Conservation (phyloP, 2,329 filamentous ascomycete species). For the Clarireedia paspali region DNA sequence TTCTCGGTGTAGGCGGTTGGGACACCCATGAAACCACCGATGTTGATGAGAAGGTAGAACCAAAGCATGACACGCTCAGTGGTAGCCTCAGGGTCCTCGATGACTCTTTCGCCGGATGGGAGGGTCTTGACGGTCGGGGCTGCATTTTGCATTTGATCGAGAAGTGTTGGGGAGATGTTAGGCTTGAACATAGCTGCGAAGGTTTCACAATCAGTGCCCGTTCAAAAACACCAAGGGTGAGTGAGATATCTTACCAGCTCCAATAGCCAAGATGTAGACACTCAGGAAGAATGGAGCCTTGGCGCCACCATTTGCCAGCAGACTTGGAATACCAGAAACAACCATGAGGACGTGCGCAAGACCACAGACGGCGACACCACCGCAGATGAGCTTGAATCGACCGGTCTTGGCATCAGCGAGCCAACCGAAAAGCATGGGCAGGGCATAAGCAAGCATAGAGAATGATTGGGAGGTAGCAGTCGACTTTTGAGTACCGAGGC, state of each 20-base stretch:
- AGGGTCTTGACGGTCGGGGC: conserved; percentile 36
- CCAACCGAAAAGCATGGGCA: conserved; percentile 43
- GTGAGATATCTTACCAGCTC: conserved; percentile 31
- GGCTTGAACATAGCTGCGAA: conserved; percentile 59
- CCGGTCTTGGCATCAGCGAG: conserved; percentile 58
- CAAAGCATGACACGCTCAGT: conserved; percentile 36
- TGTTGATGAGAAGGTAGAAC: conserved; percentile 65
- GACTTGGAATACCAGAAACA: conserved; percentile 53
- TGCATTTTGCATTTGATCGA: conserved; percentile 45
- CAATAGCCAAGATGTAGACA: conserved; percentile 23
- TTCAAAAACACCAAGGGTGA: conserved; percentile 45
- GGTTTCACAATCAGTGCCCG: conserved; percentile 44
- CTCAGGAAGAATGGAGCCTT: conserved; percentile 37
- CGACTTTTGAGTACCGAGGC: conserved; percentile 46
- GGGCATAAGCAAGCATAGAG: conserved; percentile 41
- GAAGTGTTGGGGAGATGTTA: conserved; percentile 56
- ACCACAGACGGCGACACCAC: conserved; percentile 43
- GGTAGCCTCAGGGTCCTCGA: conserved; percentile 52
- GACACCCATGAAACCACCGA: conserved; percentile 47
- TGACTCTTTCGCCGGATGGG: conserved; percentile 49
- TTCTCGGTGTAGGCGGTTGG: conserved; percentile 36
- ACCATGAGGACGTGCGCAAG: conserved; percentile 55
- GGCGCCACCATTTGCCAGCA: conserved; percentile 53
- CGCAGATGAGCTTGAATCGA: conserved; percentile 54
- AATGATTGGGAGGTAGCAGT: conserved; percentile 46